Base-by-base conservation (phyloP, 495 filamentous ascomycete species). In the Amphirosellinia nigrospora region DNA sequence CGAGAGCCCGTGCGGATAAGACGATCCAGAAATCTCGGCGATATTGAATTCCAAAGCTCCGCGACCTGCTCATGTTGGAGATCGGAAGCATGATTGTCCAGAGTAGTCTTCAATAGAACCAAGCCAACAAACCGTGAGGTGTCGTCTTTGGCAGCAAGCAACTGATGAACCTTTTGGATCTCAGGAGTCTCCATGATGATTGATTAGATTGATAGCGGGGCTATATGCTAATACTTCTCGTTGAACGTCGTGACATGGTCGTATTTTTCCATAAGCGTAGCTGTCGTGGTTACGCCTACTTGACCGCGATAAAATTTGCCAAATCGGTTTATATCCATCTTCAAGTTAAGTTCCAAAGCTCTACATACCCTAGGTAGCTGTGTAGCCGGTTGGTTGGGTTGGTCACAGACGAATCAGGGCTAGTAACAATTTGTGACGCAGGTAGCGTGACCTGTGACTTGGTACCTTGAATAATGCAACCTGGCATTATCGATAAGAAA, bases 111-210 rank as follows among this genome's bases (percentile, higher is more conserved):
- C 45, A 91, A 76, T 48, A 91, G 77, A 0, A 89, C 86, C n/a
- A 91, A 80, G 0, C 89, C 89, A 45, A 91, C 88, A 63, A 92
- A 90, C 59, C 87, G 84, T 6, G 86, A 86, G 0, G 89, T 91
- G 70, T 91, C 89, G 72, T 89, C 86, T 23, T 86, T 87, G 66
- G 87, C 71, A 53, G 79, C 79, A 9, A 92, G 82, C 26, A 88
- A 79, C 0, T 78, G 71, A 60, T 83, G 72, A 52, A 86, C 81
- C 64, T 84, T 83, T 46, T 79, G 72, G 55, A 73, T 45, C 66
- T 78, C 72, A 10, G 76, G 62, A 30, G 50, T 21, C 41, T 72
- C 74, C 76, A 74, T 76, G 38, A 50, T 39, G 39, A 53, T 5
- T 30, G 26, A 16, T 53, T 7, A 16, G 26, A 30, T 6, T 4